Base-by-base conservation (phyloP, 345 rosid genomes). In the Atalantia buxifolia region DNA sequence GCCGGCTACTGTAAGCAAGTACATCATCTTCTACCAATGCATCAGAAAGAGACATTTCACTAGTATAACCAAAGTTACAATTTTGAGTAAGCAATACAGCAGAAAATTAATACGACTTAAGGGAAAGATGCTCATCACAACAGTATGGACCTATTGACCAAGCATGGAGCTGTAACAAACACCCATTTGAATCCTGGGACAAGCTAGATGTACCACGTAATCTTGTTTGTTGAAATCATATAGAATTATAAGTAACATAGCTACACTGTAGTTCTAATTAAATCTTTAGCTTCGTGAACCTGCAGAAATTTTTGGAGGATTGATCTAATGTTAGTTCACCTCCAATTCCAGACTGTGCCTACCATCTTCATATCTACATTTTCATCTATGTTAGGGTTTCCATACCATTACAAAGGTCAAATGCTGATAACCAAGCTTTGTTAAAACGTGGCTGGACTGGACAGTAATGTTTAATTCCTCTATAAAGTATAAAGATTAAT, bases 151-250 rank as follows among this genome's bases (percentile, higher is more conserved):
- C 94, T 89, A 75, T 88, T 88, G 82, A 91, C 97, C 94, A 89
- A 92, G 94, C 98, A 89, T 65, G 97, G 89, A 82, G 97, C 97
- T 70, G 99, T 87, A 68, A 96, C 88, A 61, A 80, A 86, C 66
- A 86, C 83, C 99, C 98, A 77, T 83, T 88, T 50, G 77, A 88
- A 85, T 92, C 98, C 82, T 96, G 99, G 38, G 99, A 96, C 81
- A 96, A 76, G 86, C 92, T 89, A 76, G 93, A 93, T 80, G 91
- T 83, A 71, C 99, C 96, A 83, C 91, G 97, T 60, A 89, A 84
- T 79, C 16, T 42, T 42, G 48, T 42, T 42, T 42, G 16, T 0
- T 42, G 93, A 59, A 84, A 81, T 76, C 80, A 78, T 10, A 67
- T 80, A 61, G 0, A 59, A 55, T 19, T 22, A 40, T 59, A 28